Evolutionary conservation across 2,329 filamentous ascomycete genomes (phyloP).

Genomic region (Xylaria sp.): DNA sequence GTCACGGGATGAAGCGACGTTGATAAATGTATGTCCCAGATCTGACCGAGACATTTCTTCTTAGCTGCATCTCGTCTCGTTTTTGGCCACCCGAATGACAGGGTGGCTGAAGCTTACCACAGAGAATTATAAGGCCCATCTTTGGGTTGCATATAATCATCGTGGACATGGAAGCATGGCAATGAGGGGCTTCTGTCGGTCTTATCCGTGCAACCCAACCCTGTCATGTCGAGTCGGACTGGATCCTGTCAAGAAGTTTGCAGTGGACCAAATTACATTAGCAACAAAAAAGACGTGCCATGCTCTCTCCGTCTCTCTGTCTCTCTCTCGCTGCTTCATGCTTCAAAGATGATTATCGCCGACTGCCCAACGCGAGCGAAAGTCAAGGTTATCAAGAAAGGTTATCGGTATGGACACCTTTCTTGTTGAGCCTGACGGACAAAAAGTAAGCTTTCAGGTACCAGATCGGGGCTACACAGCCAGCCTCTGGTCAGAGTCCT

Average conservation of each 20-base stretch:
- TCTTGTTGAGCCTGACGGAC: conserved; percentile 6
- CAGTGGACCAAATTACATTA: background rate
- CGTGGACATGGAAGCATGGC: conserved; percentile 13
- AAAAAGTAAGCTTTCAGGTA: conserved; percentile 36
- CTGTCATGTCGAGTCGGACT: background rate
- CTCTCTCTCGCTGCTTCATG: background rate
- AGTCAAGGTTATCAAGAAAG: background rate
- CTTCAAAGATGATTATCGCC: background rate
- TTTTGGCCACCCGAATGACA: conserved; percentile 26
- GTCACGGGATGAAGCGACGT: conserved; percentile 36
- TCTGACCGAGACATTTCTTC: conserved; percentile 48
- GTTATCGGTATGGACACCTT: too few species aligned
- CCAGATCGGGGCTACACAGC: conserved; percentile 28
- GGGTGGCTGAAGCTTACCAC: conserved; percentile 35
- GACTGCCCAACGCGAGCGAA: background rate
- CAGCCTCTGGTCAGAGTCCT: conserved; percentile 12
- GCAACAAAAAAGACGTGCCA: background rate
- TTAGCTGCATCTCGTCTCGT: conserved; percentile 35
- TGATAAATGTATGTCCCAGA: conserved; percentile 47
- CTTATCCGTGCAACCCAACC: conserved; percentile 25
- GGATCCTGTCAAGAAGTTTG: background rate
- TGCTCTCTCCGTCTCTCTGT: background rate
- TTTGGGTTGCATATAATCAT: conserved; percentile 28
- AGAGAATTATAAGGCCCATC: conserved; percentile 20
- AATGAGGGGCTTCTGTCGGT: conserved; percentile 25